These are phyloP conservation scores for Quercus aquifolioides DNA, from an alignment of 306 rosid species.

Conservation along the genomic window DNA sequence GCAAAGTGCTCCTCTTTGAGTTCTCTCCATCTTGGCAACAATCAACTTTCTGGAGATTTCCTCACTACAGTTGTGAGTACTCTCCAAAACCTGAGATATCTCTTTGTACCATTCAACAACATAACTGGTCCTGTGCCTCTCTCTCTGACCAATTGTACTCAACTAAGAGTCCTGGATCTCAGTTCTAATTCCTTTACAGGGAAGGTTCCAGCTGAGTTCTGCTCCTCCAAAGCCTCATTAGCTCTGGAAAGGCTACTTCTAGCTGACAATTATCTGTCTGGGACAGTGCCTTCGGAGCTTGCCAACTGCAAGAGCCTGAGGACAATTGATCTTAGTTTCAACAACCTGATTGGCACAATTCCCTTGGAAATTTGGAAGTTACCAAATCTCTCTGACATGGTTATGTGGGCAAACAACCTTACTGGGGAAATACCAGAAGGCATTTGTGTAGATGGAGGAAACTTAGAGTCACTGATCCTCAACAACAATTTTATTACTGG, in stretches of 20 bases:
- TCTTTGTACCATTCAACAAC: constrained; percentile 59
- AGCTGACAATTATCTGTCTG: constrained; percentile 47
- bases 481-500: constrained; percentile 61
- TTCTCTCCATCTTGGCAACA: constrained; percentile 49
- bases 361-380: constrained; percentile 58
- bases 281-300: constrained; percentile 48
- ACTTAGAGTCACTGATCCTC: constrained; percentile 53
- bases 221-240: constrained; percentile 22
- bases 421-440: constrained; percentile 61
- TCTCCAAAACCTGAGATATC: constrained; percentile 39
- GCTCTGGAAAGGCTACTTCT: constrained; percentile 54
- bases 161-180: constrained; percentile 56
- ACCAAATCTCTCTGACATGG: constrained; percentile 57
- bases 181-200: constrained; percentile 58
- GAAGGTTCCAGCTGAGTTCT: constrained; percentile 46
- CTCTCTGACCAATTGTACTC: constrained; percentile 44
- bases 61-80: constrained; percentile 40
- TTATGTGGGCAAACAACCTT: constrained; percentile 75
- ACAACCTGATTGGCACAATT: constrained; percentile 54
- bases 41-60: constrained; percentile 51
- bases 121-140: constrained; percentile 53
- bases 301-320: constrained; percentile 52
- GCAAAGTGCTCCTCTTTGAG: constrained; percentile 43
- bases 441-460: constrained; percentile 53
- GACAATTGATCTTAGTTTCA: constrained; percentile 65